phyloP scores from a whole-genome alignment of 1,284 basidiomycete genomes.

The Mixia osmundae region DNA sequence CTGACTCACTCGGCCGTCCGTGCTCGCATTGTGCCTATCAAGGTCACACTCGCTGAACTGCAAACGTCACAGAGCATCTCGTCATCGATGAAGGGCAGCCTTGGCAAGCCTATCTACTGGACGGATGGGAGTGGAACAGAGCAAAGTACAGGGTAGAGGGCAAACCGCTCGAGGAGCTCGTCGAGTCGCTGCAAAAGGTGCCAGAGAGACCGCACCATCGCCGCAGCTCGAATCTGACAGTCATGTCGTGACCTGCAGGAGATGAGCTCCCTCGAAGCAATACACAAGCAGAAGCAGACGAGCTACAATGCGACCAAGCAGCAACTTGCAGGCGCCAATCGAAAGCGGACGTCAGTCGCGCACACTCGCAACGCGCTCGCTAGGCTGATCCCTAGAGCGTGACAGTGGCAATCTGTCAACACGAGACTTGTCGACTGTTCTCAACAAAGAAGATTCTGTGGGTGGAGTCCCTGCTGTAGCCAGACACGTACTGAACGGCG shows the following conservation, averaged over 20 bases:
- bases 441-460: slow-evolving; percentile 57
- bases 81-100: slow-evolving; percentile 17
- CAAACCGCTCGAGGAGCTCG: slow-evolving; percentile 10
- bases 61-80: slow-evolving; percentile 25
- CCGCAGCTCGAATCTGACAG: not conserved
- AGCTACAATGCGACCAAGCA: slow-evolving; percentile 90
- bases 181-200: slow-evolving; percentile 15
- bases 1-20: slow-evolving; percentile 2
- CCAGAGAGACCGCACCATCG: slow-evolving; percentile 1
- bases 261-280: slow-evolving; percentile 23
- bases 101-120: slow-evolving; percentile 12
- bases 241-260: slow-evolving; percentile 11
- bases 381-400: slow-evolving; percentile 2
- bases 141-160: slow-evolving; percentile 16
- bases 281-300: slow-evolving; percentile 45
- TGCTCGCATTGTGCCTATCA: not conserved
- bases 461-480: slow-evolving; percentile 44
- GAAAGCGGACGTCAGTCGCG: slow-evolving; percentile 59
- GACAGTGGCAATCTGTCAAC: slow-evolving; percentile 82
- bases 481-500: too few species aligned
- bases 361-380: slow-evolving; percentile 5
- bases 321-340: slow-evolving; percentile 70
- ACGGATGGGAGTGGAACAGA: slow-evolving; percentile 14
- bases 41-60: slow-evolving; percentile 2
- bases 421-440: slow-evolving; percentile 60